Conservation (phyloP, 495 filamentous ascomycete species). For the Penicillium diatomitis region DNA sequence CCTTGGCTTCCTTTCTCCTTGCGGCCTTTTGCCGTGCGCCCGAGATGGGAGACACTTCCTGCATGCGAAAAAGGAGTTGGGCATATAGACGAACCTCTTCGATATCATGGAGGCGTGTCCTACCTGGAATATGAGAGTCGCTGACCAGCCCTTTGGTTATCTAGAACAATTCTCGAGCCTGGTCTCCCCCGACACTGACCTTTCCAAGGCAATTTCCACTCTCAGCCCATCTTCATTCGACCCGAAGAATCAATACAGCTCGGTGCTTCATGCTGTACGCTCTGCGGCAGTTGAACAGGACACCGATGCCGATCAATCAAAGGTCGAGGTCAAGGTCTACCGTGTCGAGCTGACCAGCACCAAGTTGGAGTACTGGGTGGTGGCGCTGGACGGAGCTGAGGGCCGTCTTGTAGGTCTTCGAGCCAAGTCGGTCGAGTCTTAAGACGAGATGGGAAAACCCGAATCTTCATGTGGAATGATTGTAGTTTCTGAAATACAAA, state of each 20-base stretch:
- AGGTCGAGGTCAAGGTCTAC: slow-evolving; percentile 69
- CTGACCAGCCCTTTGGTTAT: slow-evolving; percentile 1
- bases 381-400: slow-evolving; percentile 46
- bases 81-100: too few relatives aligned
- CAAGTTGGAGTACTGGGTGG: slow-evolving; percentile 67
- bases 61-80: too few relatives aligned
- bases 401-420: slow-evolving; percentile 63
- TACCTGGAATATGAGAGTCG: neutral
- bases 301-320: slow-evolving; percentile 21
- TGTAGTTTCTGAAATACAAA: too few relatives aligned
- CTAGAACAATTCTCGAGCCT: slow-evolving; percentile 32
- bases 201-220: slow-evolving; percentile 25
- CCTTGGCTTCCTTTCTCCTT: neutral
- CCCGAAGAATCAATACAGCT: slow-evolving; percentile 28
- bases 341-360: slow-evolving; percentile 50
- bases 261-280: slow-evolving; percentile 24
- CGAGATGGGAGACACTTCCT: too few relatives aligned
- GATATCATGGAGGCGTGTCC: neutral
- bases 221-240: slow-evolving; percentile 32
- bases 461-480: neutral
- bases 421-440: slow-evolving; percentile 68
- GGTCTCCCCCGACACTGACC: slow-evolving; percentile 25
- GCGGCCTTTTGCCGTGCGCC: too few relatives aligned
- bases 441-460: neutral
- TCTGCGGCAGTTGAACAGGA: slow-evolving; percentile 21